Percentiles rank a stretch among this genome's conserved stretches.
Conservation (phyloP, 108 stramenopile species). For the Fistulifera solaris region DNA sequence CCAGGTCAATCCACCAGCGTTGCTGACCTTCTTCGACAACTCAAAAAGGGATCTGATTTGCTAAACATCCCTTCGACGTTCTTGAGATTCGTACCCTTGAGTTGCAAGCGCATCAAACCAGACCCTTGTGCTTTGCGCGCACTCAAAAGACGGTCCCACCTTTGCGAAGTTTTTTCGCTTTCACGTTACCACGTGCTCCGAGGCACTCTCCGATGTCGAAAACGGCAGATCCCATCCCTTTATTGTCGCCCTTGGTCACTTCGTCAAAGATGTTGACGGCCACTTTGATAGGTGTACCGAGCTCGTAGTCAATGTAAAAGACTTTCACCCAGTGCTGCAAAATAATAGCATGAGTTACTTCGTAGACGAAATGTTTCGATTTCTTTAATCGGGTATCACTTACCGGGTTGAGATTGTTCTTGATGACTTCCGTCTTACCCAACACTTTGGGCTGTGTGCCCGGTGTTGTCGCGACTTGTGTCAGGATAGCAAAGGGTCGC, state of each 20-base stretch:
- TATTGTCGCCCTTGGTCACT: slow-evolving; percentile 33
- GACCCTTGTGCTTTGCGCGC: slow-evolving; percentile 24
- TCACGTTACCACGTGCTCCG: slow-evolving; percentile 56
- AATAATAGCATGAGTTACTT: too few species aligned
- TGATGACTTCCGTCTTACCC: slow-evolving; percentile 71
- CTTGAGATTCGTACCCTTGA: slow-evolving; percentile 59
- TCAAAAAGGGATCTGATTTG: slow-evolving; percentile 78
- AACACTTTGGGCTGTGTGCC: slow-evolving; percentile 43
- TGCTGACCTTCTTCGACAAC: slow-evolving; percentile 32
- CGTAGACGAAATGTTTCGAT: too few species aligned
- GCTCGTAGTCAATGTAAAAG: slow-evolving; percentile 54
- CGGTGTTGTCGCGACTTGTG: slow-evolving; percentile 35
- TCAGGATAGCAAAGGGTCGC: slow-evolving; percentile 74
- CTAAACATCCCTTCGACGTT: slow-evolving; percentile 72
- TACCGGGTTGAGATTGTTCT: slow-evolving; percentile 47
- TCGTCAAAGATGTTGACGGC: slow-evolving; percentile 41
- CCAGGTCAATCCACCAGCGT: slow-evolving; percentile 43
- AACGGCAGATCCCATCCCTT: slow-evolving; percentile 49
- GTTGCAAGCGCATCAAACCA: slow-evolving; percentile 26
- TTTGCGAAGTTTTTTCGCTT: slow-evolving; percentile 54
- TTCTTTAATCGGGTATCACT: too few species aligned
- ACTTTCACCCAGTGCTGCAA: slow-evolving; percentile 40
- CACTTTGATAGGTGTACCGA: slow-evolving; percentile 48
- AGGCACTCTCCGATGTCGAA: slow-evolving; percentile 65
- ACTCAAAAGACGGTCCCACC: slow-evolving; percentile 20